These are phyloP conservation scores for Pelargonium myrrhifolium DNA, from an alignment of 441 rosid species.

Conservation along the genomic window DNA sequence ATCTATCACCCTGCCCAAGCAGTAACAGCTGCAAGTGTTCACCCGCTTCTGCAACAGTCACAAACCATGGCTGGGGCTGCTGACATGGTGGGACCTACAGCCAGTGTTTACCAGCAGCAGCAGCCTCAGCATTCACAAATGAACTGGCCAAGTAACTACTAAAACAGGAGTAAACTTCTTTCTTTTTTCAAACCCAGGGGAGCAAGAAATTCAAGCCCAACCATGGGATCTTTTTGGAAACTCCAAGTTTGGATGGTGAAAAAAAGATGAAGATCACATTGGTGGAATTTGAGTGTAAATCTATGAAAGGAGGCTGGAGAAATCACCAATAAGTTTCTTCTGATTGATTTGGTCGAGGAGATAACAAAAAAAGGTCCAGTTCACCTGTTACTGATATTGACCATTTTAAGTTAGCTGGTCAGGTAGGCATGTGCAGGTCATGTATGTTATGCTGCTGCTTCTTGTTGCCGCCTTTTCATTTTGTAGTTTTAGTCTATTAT, in stretches of 20 bases:
- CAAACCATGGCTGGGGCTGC: slow-evolving; percentile 61
- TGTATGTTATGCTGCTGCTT: slow-evolving; percentile 27
- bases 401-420: slow-evolving; percentile 36
- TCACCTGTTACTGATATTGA: slow-evolving; percentile 35
- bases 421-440: slow-evolving; percentile 41
- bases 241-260: slow-evolving; percentile 34
- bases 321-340: slow-evolving; percentile 30
- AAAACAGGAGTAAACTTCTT: slow-evolving; percentile 26
- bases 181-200: slow-evolving; percentile 27
- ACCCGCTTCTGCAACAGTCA: slow-evolving; percentile 78
- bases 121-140: slow-evolving; percentile 88
- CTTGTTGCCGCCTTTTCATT: slow-evolving; percentile 28
- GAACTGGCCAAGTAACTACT: slow-evolving; percentile 88
- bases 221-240: slow-evolving; percentile 33
- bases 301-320: slow-evolving; percentile 23
- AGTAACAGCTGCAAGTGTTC: slow-evolving; percentile 60
- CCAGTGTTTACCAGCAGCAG: slow-evolving; percentile 79
- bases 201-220: slow-evolving; percentile 26
- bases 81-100: slow-evolving; percentile 69
- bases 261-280: slow-evolving; percentile 7
- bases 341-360: slow-evolving; percentile 26
- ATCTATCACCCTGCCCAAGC: slow-evolving; percentile 75
- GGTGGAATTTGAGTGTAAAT: slow-evolving; percentile 22
- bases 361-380: slow-evolving; percentile 30
- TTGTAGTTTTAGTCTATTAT: slow-evolving; percentile 21